These are phyloP conservation scores for Backusella parvicylindrica DNA, from an alignment of 192 early-diverging fungal species.

Conservation along the genomic window DNA sequence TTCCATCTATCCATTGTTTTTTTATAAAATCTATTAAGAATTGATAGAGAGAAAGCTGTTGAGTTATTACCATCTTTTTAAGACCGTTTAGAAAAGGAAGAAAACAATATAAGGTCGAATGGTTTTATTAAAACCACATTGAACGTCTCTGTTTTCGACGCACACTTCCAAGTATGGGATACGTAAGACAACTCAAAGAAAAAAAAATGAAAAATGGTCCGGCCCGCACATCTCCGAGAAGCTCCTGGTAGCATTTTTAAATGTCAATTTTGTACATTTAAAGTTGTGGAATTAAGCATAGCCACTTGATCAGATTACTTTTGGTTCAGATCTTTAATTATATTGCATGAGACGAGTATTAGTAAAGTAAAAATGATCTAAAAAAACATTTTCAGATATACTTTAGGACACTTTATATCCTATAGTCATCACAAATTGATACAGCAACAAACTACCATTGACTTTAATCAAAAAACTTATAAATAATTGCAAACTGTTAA, in stretches of 20 bases:
- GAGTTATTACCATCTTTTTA: conserved; percentile 12
- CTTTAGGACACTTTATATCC: too few species aligned
- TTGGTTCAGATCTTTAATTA: too few species aligned
- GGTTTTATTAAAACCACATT: conserved; percentile 2
- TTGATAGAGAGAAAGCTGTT: not conserved
- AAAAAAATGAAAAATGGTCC: not conserved
- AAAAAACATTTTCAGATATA: too few species aligned
- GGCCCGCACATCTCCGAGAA: not conserved
- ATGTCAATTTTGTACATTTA: not conserved
- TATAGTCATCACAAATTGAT: too few species aligned
- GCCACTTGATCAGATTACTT: too few species aligned
- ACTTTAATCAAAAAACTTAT: too few species aligned
- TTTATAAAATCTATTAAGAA: not conserved
- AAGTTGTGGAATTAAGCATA: too few species aligned
- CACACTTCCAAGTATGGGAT: not conserved
- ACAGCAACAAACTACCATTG: too few species aligned
- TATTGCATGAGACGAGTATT: too few species aligned
- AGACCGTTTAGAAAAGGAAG: conserved; percentile 15
- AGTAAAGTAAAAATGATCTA: too few species aligned
- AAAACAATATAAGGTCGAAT: not conserved
- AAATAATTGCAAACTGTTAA: too few species aligned
- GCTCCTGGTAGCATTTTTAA: not conserved
- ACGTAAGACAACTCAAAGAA: not conserved
- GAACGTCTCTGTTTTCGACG: not conserved
- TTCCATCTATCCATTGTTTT: not conserved